Percentiles rank a stretch among this genome's conserved stretches.
phyloP scores from a whole-genome alignment of 2,329 filamentous ascomycete genomes.

The Ilyonectria destructans region DNA sequence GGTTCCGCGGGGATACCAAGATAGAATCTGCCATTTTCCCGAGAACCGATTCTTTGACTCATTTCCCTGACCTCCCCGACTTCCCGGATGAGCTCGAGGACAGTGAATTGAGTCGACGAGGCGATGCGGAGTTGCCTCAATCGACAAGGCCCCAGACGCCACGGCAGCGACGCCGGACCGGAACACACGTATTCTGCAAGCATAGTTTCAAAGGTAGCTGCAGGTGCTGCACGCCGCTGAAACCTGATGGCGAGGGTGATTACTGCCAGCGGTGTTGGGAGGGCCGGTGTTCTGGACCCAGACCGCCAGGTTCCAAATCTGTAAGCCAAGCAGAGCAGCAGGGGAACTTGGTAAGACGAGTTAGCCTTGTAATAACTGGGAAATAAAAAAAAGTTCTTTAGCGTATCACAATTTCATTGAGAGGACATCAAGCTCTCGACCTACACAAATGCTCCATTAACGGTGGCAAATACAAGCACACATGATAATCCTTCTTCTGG shows the following conservation, averaged over 20 bases:
- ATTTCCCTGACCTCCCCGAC: background rate
- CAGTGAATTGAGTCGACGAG: background rate
- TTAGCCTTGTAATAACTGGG: background rate
- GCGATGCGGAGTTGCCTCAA: background rate
- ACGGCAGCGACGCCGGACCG: constrained; percentile 36
- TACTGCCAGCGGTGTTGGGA: constrained; percentile 46
- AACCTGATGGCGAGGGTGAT: constrained; percentile 33
- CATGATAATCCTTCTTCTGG: too few species aligned
- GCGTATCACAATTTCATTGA: too few species aligned
- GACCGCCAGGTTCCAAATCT: constrained; percentile 31
- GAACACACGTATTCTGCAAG: constrained; percentile 42
- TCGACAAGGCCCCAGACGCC: constrained; percentile 6
- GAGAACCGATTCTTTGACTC: background rate
- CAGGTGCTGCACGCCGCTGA: constrained; percentile 35
- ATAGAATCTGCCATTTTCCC: background rate
- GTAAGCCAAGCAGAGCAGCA: constrained; percentile 14
- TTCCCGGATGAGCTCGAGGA: background rate
- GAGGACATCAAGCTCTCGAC: too few species aligned
- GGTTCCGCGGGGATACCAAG: background rate
- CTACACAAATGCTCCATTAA: too few species aligned
- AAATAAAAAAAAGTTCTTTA: background rate
- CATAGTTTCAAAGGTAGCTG: constrained; percentile 40
- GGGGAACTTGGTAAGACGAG: background rate
- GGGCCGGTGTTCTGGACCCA: constrained; percentile 38
- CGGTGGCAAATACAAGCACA: too few species aligned